These are phyloP conservation scores for Wolfiporia cocos DNA, from an alignment of 1,284 basidiomycete genomes.

Conservation along the genomic window DNA sequence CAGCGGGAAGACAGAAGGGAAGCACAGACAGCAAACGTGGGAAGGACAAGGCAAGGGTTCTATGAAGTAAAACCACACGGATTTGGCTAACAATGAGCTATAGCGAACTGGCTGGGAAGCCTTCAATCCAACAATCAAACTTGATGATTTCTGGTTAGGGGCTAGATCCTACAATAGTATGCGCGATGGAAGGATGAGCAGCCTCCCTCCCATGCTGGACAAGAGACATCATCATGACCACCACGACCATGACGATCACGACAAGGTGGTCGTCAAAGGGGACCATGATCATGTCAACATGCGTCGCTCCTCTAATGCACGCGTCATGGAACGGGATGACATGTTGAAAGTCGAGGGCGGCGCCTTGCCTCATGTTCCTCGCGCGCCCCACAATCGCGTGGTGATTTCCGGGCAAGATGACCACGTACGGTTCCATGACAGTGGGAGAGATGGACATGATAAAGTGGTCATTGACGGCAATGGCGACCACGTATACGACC, in stretches of 20 bases:
- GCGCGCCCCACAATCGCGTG: too few relatives aligned
- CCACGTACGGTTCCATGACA: too few relatives aligned
- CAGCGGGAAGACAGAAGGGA: conserved; percentile 1
- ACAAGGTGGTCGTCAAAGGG: conserved; percentile 13
- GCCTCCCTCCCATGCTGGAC: conserved; percentile 5
- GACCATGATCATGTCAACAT: conserved; percentile 15
- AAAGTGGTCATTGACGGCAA: too few relatives aligned
- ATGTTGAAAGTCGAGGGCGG: neutral
- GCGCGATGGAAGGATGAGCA: conserved; percentile 1
- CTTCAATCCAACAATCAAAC: conserved; percentile 15
- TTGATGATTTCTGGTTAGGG: conserved; percentile 19
- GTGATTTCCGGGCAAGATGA: too few relatives aligned
- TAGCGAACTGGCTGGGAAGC: conserved; percentile 15
- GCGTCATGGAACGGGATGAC: neutral
- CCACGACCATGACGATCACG: conserved; percentile 8
- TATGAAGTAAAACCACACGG: too few relatives aligned
- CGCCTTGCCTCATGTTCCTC: too few relatives aligned
- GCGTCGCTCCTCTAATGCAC: conserved; percentile 12
- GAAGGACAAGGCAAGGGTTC: neutral
- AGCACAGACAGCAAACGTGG: conserved; percentile 2
- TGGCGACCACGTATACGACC: conserved; percentile 1
- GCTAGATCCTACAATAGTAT: conserved; percentile 1
- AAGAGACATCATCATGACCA: conserved; percentile 12
- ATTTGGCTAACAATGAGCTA: too few relatives aligned
- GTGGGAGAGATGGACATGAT: too few relatives aligned